Conservation (phyloP, 768 basidiomycete species). For the Coprinopsis cinerea region DNA sequence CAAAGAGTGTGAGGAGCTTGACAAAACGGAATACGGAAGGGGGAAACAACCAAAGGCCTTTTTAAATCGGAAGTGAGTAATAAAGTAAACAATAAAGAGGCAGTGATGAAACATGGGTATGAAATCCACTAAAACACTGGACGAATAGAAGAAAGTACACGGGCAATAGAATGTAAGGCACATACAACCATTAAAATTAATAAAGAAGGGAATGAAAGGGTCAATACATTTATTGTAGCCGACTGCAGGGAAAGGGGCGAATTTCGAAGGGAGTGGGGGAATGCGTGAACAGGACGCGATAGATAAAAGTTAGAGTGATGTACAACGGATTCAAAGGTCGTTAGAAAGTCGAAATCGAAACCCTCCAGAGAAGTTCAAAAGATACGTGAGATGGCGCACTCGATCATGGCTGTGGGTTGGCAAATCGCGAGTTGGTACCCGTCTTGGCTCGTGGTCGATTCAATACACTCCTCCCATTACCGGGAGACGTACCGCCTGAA, state of each 20-base stretch:
- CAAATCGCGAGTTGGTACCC: conserved; percentile 60
- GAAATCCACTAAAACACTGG: conserved; percentile 4
- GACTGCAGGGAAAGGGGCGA: not conserved
- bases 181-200: not conserved
- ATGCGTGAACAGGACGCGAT: not conserved
- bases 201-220: not conserved
- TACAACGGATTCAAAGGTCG: not conserved
- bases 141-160: conserved; percentile 22
- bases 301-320: conserved; percentile 4
- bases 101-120: no score
- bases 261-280: not conserved
- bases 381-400: conserved; percentile 7
- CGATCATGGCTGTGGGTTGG: conserved; percentile 37
- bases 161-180: not conserved
- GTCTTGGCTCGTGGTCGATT: conserved; percentile 64
- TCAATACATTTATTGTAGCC: conserved; percentile 10
- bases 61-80: no score
- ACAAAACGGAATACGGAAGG: no score
- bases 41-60: no score
- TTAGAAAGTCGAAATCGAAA: not conserved
- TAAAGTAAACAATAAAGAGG: no score
- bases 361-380: not conserved
- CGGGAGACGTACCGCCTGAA: conserved; percentile 7
- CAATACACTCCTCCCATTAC: conserved; percentile 34
- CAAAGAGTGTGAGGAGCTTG: no score